Evolutionary conservation across 495 filamentous ascomycete species (phyloP), one percentile per base, ranked within the genome.

Genomic region (Aspergillus ellipticus): DNA sequence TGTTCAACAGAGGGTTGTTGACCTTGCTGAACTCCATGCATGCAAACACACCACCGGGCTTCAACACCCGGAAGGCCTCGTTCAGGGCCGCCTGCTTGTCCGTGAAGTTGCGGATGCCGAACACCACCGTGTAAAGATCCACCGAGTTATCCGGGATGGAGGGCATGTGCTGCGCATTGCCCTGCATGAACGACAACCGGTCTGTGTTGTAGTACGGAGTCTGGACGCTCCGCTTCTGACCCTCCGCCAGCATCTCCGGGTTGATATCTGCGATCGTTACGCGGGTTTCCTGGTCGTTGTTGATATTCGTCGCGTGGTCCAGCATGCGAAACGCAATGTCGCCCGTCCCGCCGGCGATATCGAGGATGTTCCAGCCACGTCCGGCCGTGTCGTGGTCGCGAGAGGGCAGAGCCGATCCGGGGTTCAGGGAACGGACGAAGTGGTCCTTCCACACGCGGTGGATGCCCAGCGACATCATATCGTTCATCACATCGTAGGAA

Each of bases 381-480:
- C 60, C 62, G 51, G 63, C 58, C 31, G 60, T 37, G 52, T 66
- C 62, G 51, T 56, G 59, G 72, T 80, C 17, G 77, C 71, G 56
- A 57, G 68, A 71, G 50, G 78, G 74, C n/a, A 86, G 76, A 46
- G 78, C 79, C 47, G 84, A 82, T 58, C 94, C 94, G 1, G 95
- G 94, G 75, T 96, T 90, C 11, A 98, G 81, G 20, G 86, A 86
- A 53, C 91, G 85, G 39, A 97, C 94, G 72, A 97, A 98, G 74
- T 96, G 84, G 73, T 97, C 94, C 82, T 98, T 98, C 94, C 94
- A 98, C 47, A 97, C 77, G 15, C 94, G 89, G 73, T 98, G 94
- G 75, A 96, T 92, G 33, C 92, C 92, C 22, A 97, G 84, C 41
- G 92, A 97, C 94, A 98, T 97, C 49, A 97, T 83, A 71, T 98